A percentile compares a stretch with the other conserved stretches of the same genome.
phyloP scores from a whole-genome alignment of 1,284 basidiomycete genomes.

The Ceratobasidium sp. region DNA sequence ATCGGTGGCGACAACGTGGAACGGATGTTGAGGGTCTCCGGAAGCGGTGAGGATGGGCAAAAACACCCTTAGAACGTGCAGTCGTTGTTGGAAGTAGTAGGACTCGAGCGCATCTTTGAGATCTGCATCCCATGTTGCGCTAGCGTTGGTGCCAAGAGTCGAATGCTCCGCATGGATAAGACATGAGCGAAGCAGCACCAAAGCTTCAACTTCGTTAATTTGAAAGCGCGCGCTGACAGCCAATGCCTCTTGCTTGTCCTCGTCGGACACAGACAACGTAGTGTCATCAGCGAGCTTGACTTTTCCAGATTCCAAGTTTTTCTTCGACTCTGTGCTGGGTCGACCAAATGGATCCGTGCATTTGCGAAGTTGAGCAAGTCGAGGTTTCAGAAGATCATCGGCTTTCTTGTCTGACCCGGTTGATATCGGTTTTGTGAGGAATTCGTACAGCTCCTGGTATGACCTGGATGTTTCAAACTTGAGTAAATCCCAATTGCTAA shows the following conservation, averaged over 20 bases:
- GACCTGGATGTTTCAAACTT: conserved; percentile 9
- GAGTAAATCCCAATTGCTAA: neutral
- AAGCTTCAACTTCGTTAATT: conserved; percentile 77
- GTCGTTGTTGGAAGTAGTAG: conserved; percentile 80
- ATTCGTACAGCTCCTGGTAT: conserved; percentile 31
- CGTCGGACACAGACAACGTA: conserved; percentile 64
- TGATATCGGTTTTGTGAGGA: conserved; percentile 9
- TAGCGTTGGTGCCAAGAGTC: conserved; percentile 16
- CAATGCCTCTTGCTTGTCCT: conserved; percentile 69
- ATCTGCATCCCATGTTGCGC: conserved; percentile 61
- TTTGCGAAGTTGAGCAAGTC: conserved; percentile 63
- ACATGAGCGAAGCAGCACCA: conserved; percentile 74
- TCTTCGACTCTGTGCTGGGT: conserved; percentile 69
- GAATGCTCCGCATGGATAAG: conserved; percentile 79
- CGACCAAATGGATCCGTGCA: conserved; percentile 67
- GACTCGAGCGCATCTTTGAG: conserved; percentile 74
- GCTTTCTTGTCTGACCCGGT: conserved; percentile 9
- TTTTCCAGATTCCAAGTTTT: conserved; percentile 67
- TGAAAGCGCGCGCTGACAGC: conserved; percentile 73
- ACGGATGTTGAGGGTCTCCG: conserved; percentile 61
- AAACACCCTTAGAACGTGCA: conserved; percentile 68
- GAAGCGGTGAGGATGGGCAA: conserved; percentile 69
- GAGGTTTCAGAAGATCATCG: conserved; percentile 56
- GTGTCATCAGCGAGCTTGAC: conserved; percentile 70
- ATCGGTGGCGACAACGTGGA: conserved; percentile 62